phyloP scores from a whole-genome alignment of 768 basidiomycete genomes.

The Pleurotus tuber-regium region DNA sequence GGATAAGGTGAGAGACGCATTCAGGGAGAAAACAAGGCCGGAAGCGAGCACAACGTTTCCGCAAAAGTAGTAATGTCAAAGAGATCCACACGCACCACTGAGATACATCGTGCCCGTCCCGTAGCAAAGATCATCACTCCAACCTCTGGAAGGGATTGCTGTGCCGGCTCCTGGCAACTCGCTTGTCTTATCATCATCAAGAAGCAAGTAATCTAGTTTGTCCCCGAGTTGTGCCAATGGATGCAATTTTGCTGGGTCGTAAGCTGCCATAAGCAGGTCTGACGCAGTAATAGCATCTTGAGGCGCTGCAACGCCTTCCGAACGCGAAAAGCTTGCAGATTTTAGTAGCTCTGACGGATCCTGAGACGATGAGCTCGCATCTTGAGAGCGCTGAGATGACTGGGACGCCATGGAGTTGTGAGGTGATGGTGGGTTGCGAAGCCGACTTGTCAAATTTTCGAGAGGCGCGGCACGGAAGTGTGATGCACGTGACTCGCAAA shows the following conservation, averaged over 20 bases:
- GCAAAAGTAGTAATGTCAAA: conserved; percentile 61
- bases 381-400: conserved; percentile 20
- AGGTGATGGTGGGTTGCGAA: conserved; percentile 22
- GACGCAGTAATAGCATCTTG: conserved; percentile 74
- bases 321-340: conserved; percentile 45
- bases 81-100: conserved; percentile 75
- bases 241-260: conserved; percentile 91
- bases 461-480: neutral
- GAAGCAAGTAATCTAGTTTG: conserved; percentile 90
- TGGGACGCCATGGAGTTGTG: conserved; percentile 26
- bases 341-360: conserved; percentile 45
- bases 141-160: conserved; percentile 92
- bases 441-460: conserved; percentile 10
- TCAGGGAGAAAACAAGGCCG: conserved; percentile 44
- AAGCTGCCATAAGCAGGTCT: conserved; percentile 82
- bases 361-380: conserved; percentile 40
- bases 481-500: neutral
- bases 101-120: conserved; percentile 99
- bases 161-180: conserved; percentile 87
- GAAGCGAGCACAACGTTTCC: conserved; percentile 36
- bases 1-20: no score
- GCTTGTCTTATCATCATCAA: conserved; percentile 95
- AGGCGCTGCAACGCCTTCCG: conserved; percentile 36
- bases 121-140: conserved; percentile 99
- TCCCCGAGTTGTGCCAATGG: conserved; percentile 91